A percentile compares a stretch with the other conserved stretches of the same genome.
phyloP scores from a whole-genome alignment of 208 protist genomes.

The Leishmania martiniquensis region DNA sequence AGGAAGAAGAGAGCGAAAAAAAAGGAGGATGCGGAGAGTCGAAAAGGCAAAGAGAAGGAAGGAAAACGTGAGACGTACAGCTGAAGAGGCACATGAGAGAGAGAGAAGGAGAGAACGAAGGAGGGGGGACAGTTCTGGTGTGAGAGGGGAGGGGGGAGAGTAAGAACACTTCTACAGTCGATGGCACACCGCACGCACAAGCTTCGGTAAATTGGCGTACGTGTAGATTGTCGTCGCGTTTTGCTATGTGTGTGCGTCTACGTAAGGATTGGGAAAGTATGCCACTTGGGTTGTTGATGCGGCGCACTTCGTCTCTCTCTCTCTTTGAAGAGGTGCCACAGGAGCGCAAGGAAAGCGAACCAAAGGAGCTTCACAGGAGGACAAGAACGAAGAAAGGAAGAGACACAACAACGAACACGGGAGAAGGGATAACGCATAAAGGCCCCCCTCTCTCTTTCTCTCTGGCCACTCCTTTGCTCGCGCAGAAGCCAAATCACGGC shows the following conservation, averaged over 20 bases:
- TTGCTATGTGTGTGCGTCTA: neutral
- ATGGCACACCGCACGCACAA: neutral
- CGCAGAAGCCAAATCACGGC: neutral
- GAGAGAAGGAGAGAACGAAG: neutral
- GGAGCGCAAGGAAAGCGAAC: neutral
- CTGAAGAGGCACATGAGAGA: neutral
- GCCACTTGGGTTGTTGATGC: neutral
- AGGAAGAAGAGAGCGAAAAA: constrained; percentile 14
- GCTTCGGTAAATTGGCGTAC: neutral
- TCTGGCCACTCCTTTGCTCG: neutral
- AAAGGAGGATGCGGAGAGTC: neutral
- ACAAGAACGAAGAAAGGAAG: neutral
- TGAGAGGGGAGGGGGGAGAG: neutral
- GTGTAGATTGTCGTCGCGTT: neutral
- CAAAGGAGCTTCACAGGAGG: neutral
- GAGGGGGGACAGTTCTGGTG: neutral
- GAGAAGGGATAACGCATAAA: neutral
- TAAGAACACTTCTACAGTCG: neutral
- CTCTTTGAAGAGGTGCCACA: neutral
- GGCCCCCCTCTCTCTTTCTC: too few relatives aligned
- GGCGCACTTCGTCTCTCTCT: neutral
- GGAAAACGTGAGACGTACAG: neutral
- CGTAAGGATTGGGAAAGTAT: neutral
- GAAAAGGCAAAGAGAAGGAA: neutral
- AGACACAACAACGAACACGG: neutral